Percentiles rank a stretch among this genome's conserved stretches.
phyloP scores from a whole-genome alignment of 2,329 filamentous ascomycete genomes.

The Elsinoe necatrix region DNA sequence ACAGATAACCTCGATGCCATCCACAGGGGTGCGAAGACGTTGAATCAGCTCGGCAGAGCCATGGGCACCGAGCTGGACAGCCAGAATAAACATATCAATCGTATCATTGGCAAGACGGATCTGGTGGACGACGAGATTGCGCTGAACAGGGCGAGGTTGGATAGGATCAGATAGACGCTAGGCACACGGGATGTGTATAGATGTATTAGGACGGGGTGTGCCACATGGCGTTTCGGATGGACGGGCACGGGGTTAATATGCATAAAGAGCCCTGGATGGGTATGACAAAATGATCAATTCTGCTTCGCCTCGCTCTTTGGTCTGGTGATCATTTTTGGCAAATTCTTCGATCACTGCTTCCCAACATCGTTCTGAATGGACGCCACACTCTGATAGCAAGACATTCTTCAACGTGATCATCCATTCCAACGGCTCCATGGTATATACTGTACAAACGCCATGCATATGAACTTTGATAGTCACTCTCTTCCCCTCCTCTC shows the following conservation, averaged over 20 bases:
- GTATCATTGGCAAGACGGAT: constrained; percentile 67
- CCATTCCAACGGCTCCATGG: background rate
- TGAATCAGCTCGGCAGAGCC: constrained; percentile 65
- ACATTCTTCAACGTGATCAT: background rate
- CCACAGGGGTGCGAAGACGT: constrained; percentile 53
- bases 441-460: background rate
- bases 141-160: constrained; percentile 65
- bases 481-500: background rate
- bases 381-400: background rate
- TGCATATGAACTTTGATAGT: background rate
- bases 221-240: background rate
- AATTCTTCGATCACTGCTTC: too few relatives aligned
- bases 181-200: background rate
- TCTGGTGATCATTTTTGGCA: background rate
- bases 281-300: background rate
- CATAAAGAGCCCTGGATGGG: background rate
- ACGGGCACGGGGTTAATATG: background rate
- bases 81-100: constrained; percentile 70
- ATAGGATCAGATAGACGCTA: constrained; percentile 46
- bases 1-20: constrained; percentile 50
- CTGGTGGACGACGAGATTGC: constrained; percentile 72
- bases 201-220: background rate
- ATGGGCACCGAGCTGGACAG: constrained; percentile 67
- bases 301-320: background rate
- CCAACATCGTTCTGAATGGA: too few relatives aligned